These are phyloP conservation scores for Lupinus albus DNA, from an alignment of 306 rosid species.

Conservation along the genomic window DNA sequence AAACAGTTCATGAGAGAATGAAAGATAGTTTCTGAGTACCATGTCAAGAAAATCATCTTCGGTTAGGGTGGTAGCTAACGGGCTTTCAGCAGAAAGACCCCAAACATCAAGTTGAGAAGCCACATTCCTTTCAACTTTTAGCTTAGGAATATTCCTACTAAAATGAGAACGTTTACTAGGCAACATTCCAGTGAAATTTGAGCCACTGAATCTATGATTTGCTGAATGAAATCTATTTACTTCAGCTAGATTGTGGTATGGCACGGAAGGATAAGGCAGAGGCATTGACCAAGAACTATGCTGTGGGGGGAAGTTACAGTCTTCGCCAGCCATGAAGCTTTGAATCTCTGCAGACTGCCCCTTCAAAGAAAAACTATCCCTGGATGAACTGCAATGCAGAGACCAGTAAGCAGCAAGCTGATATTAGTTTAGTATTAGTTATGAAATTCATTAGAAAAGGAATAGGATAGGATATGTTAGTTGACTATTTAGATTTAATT, in stretches of 20 bases:
- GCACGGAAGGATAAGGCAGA: constrained; percentile 51
- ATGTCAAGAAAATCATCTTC: constrained; percentile 80
- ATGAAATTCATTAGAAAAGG: too few relatives aligned
- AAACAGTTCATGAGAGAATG: constrained; percentile 25
- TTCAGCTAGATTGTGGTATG: constrained; percentile 58
- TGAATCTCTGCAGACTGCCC: constrained; percentile 50
- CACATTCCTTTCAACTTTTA: constrained; percentile 47
- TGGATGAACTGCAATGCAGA: constrained; percentile 51
- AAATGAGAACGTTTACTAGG: constrained; percentile 45
- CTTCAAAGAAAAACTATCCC: constrained; percentile 52
- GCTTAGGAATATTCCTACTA: constrained; percentile 41
- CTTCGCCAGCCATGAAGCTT: constrained; percentile 52
- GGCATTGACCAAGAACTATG: constrained; percentile 64
- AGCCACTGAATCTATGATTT: constrained; percentile 51
- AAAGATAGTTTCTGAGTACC: constrained; percentile 49
- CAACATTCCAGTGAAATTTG: constrained; percentile 39
- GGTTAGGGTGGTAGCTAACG: constrained; percentile 56
- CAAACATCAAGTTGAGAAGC: constrained; percentile 52
- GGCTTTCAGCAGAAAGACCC: constrained; percentile 62
- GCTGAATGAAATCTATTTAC: constrained; percentile 49
- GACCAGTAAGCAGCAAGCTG: constrained; percentile 36
- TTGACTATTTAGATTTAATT: too few relatives aligned
- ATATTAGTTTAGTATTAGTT: too few relatives aligned
- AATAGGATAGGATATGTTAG: too few relatives aligned
- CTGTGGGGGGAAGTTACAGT: constrained; percentile 42